Conservation (phyloP, 2,329 filamentous ascomycete genomes). For the Botrytis elliptica region DNA sequence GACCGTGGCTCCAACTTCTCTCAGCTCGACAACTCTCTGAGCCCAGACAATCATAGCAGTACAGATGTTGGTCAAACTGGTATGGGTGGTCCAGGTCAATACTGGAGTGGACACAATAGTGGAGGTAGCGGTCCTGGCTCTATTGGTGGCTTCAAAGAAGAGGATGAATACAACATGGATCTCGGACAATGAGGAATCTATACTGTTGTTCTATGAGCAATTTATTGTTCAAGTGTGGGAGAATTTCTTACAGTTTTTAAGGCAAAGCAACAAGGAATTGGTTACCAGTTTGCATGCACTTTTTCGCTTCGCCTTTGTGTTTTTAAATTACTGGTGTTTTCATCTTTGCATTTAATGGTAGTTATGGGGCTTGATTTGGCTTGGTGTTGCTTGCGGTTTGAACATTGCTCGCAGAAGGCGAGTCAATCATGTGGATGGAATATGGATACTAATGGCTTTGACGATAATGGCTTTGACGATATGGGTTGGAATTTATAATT, state of each 20-base stretch:
- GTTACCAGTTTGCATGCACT: slow-evolving; percentile 21
- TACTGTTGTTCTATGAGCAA: slow-evolving; percentile 1
- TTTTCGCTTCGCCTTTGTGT: slow-evolving; percentile 29
- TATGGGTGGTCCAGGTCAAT: slow-evolving; percentile 46
- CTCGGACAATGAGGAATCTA: slow-evolving; percentile 46
- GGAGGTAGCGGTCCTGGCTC: slow-evolving; percentile 65
- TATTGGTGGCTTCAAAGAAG: slow-evolving; percentile 83
- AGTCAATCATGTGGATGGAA: slow-evolving; percentile 21
- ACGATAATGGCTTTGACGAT: neutral
- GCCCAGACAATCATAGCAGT: slow-evolving; percentile 45
- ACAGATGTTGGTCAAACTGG: slow-evolving; percentile 36
- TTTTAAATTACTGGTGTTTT: slow-evolving; percentile 36
- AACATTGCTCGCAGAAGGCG: slow-evolving; percentile 33
- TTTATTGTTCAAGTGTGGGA: neutral
- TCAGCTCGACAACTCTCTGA: slow-evolving; percentile 49
- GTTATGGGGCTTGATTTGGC: slow-evolving; percentile 30
- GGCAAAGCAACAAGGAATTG: slow-evolving; percentile 4
- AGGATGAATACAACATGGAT: slow-evolving; percentile 91
- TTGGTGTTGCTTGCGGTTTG: slow-evolving; percentile 29
- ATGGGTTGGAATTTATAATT: slow-evolving; percentile 16
- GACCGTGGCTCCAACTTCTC: slow-evolving; percentile 49
- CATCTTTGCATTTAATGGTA: slow-evolving; percentile 38
- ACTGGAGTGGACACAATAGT: slow-evolving; percentile 69
- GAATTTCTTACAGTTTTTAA: neutral
- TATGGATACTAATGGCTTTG: slow-evolving; percentile 16